Conservation (phyloP, 495 filamentous ascomycete species). For the Penicillium chermesinum region DNA sequence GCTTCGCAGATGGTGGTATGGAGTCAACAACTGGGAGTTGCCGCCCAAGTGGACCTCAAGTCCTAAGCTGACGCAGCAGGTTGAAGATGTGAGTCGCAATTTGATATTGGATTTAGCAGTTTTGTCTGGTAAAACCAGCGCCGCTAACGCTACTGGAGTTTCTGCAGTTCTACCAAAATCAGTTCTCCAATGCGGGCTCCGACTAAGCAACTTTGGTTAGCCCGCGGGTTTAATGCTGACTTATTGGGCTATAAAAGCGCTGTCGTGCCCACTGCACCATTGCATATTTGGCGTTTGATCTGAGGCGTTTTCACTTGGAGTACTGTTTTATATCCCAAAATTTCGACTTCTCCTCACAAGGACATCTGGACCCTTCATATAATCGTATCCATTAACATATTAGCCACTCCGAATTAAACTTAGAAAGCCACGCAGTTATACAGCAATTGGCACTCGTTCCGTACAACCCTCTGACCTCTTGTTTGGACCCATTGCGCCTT, state of each 20-base stretch:
- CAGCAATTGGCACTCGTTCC: conserved; percentile 1
- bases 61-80: conserved; percentile 34
- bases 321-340: conserved; percentile 19
- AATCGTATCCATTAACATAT: not conserved
- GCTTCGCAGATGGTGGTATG: conserved; percentile 84
- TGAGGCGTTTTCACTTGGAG: conserved; percentile 9
- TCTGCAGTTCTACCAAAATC: conserved; percentile 41
- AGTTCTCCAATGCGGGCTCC: conserved; percentile 38
- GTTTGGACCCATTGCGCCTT: not conserved
- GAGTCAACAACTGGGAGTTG: conserved; percentile 79
- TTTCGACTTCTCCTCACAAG: not conserved
- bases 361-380: not conserved
- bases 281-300: conserved; percentile 25
- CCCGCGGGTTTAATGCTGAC: not conserved
- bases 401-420: not conserved
- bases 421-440: not conserved
- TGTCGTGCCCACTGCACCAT: conserved; percentile 9
- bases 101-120: conserved; percentile 5
- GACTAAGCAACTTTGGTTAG: conserved; percentile 16
- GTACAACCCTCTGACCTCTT: not conserved
- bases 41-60: conserved; percentile 31
- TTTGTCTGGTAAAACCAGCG: conserved; percentile 4
- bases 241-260: not conserved
- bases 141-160: conserved; percentile 37
- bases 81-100: conserved; percentile 46